Evolutionary conservation across 23 red algal genomes (phyloP).

Genomic region (Gracilaria gracilis): DNA sequence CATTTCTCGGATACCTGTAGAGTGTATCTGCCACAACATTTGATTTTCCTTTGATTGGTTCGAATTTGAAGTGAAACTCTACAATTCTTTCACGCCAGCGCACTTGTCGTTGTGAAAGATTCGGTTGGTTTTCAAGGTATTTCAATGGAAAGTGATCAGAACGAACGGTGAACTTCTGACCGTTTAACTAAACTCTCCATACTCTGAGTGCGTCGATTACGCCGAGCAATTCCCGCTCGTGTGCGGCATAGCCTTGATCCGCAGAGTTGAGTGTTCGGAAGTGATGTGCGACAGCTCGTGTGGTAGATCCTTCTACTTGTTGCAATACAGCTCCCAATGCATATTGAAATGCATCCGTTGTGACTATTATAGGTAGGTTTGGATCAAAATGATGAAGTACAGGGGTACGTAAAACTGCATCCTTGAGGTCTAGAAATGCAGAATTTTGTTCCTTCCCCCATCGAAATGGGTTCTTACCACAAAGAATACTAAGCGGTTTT

Average conservation of each 20-base stretch:
- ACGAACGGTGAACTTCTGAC: conserved; percentile 5
- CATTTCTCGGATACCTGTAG: conserved; percentile 16
- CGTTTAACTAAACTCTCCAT: conserved; percentile 31
- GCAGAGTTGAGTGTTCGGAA: conserved; percentile 8
- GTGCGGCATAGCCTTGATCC: conserved; percentile 25
- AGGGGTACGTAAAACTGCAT: neutral
- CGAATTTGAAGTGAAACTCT: conserved; percentile 29
- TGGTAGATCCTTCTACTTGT: neutral
- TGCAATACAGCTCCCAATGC: conserved; percentile 42
- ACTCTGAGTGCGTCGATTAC: neutral
- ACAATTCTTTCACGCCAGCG: conserved; percentile 24
- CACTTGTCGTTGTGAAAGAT: conserved; percentile 23
- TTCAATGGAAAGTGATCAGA: conserved; percentile 37
- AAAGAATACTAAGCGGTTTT: neutral
- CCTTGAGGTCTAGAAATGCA: conserved; percentile 4
- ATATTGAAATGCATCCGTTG: conserved; percentile 36
- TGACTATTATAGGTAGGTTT: neutral
- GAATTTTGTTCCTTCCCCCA: neutral
- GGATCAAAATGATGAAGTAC: conserved; percentile 34
- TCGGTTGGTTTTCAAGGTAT: conserved; percentile 17
- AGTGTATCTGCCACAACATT: conserved; percentile 39
- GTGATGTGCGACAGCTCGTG: neutral
- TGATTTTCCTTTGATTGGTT: conserved; percentile 26
- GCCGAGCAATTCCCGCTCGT: neutral
- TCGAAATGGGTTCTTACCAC: neutral